Percentiles rank a stretch among this genome's conserved stretches.
These are phyloP conservation scores for Ganoderma boninense DNA, from an alignment of 1,284 basidiomycete species.

Conservation along the genomic window DNA sequence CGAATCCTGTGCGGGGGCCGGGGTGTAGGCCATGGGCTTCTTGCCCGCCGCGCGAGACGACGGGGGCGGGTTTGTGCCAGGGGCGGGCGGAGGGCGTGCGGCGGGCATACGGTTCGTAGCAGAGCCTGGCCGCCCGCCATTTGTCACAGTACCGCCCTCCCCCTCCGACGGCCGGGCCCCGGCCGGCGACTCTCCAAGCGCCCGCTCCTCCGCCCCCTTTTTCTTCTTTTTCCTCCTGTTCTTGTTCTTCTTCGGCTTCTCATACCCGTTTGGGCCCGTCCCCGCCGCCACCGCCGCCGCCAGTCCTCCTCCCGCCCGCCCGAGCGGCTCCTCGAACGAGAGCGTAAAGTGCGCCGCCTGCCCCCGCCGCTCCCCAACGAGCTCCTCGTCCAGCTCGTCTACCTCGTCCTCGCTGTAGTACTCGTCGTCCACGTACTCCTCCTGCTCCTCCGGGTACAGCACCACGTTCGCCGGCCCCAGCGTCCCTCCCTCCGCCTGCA, in stretches of 20 bases:
- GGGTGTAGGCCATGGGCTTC: slow-evolving; percentile 71
- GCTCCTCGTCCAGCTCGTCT: slow-evolving; percentile 51
- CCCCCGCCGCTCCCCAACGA: slow-evolving; percentile 35
- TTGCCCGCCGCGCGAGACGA: slow-evolving; percentile 80
- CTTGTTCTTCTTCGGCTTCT: slow-evolving; percentile 43
- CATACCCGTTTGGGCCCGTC: slow-evolving; percentile 20
- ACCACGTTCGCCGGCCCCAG: slow-evolving; percentile 50
- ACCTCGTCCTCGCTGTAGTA: slow-evolving; percentile 57
- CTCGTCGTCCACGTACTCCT: slow-evolving; percentile 53
- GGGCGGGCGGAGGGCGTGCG: slow-evolving; percentile 47
- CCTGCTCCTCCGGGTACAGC: slow-evolving; percentile 55
- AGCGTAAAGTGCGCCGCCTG: slow-evolving; percentile 49
- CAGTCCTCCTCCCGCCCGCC: slow-evolving; percentile 21
- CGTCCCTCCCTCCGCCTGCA: slow-evolving; percentile 40
- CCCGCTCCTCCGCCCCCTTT: slow-evolving; percentile 20
- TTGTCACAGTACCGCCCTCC: slow-evolving; percentile 41
- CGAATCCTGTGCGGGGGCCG: slow-evolving; percentile 41
- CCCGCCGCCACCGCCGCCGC: slow-evolving; percentile 28
- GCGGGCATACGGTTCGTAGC: slow-evolving; percentile 53
- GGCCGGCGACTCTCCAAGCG: slow-evolving; percentile 40
- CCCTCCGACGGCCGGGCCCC: slow-evolving; percentile 39
- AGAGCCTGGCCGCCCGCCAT: slow-evolving; percentile 51
- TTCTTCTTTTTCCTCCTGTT: slow-evolving; percentile 50
- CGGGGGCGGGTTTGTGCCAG: slow-evolving; percentile 52
- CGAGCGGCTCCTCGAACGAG: slow-evolving; percentile 46